phyloP scores from a whole-genome alignment of 441 rosid species.

The Gossypium schwendimanii region DNA sequence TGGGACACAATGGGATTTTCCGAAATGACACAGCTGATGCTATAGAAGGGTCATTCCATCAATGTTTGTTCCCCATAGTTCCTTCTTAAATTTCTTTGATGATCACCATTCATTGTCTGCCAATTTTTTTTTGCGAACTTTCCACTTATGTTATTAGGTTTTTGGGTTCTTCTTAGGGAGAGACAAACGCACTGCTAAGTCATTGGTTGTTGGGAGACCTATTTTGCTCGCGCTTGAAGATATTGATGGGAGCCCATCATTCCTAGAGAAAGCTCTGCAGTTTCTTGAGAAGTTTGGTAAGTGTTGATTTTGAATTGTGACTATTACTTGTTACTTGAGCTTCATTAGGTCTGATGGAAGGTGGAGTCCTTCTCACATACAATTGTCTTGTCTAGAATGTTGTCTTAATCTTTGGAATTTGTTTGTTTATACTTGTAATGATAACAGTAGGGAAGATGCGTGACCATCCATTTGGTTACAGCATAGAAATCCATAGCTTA shows the following conservation, averaged over 20 bases:
- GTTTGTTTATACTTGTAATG: neutral
- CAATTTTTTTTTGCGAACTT: neutral
- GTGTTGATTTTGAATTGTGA: slow-evolving; percentile 25
- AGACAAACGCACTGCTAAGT: slow-evolving; percentile 81
- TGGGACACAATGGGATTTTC: slow-evolving; percentile 93
- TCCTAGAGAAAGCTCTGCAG: slow-evolving; percentile 95
- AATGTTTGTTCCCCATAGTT: slow-evolving; percentile 42
- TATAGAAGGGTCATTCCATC: slow-evolving; percentile 72
- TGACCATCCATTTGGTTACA: neutral
- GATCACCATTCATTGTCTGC: slow-evolving; percentile 8
- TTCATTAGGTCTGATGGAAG: slow-evolving; percentile 9
- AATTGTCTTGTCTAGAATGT: neutral
- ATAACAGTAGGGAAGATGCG: neutral
- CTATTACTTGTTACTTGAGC: slow-evolving; percentile 10
- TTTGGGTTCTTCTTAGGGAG: slow-evolving; percentile 50
- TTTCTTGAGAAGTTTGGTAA: slow-evolving; percentile 91
- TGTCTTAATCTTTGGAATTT: slow-evolving; percentile 4
- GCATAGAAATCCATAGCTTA: neutral
- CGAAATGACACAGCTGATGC: slow-evolving; percentile 61
- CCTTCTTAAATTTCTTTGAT: slow-evolving; percentile 8
- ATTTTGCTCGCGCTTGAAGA: slow-evolving; percentile 98
- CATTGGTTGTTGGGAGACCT: slow-evolving; percentile 98
- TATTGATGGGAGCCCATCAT: slow-evolving; percentile 99
- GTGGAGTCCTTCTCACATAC: neutral
- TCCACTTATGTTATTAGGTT: slow-evolving; percentile 3